Evolutionary conservation across 352 stramenopile species (phyloP).

Genomic region (Globisporangium lucens): DNA sequence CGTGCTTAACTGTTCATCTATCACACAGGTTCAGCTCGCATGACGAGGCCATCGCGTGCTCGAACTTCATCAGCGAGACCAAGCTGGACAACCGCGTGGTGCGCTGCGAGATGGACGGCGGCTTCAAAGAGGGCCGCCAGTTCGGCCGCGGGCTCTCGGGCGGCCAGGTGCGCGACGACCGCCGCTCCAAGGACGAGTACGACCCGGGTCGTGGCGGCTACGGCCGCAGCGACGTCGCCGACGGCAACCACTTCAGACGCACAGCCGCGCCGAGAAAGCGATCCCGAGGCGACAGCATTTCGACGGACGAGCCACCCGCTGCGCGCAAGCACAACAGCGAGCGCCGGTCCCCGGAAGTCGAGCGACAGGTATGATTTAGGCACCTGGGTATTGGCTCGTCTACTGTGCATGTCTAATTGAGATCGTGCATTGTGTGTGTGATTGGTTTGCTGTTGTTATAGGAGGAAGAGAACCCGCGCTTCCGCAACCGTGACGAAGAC

Average conservation of each 20-base stretch:
- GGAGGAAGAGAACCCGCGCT: conserved; percentile 59
- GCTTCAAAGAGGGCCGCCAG: conserved; percentile 83
- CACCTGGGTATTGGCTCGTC: background rate
- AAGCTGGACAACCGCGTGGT: conserved; percentile 88
- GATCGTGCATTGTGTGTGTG: background rate
- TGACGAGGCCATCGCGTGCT: conserved; percentile 64
- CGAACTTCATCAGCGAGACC: conserved; percentile 83
- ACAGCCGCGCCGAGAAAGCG: conserved; percentile 47
- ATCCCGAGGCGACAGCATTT: conserved; percentile 46
- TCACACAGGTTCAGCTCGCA: conserved; percentile 57
- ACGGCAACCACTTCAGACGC: conserved; percentile 73
- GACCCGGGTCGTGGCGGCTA: conserved; percentile 78
- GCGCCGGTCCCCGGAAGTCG: conserved; percentile 20
- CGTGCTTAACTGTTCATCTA: background rate
- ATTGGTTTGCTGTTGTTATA: conserved; percentile 6
- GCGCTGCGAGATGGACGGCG: conserved; percentile 86
- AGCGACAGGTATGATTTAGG: conserved; percentile 14
- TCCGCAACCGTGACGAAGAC: conserved; percentile 48
- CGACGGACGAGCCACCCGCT: conserved; percentile 33
- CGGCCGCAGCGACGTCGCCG: conserved; percentile 58
- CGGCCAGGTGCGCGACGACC: conserved; percentile 82
- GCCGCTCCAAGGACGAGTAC: conserved; percentile 83
- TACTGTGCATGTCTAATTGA: background rate
- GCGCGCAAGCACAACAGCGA: conserved; percentile 31
- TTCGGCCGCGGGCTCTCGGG: conserved; percentile 81